Evolutionary conservation across 2,329 filamentous ascomycete genomes (phyloP), one percentile per base, ranked within the genome.

Genomic region (Ascochyta viciae-villosae): DNA sequence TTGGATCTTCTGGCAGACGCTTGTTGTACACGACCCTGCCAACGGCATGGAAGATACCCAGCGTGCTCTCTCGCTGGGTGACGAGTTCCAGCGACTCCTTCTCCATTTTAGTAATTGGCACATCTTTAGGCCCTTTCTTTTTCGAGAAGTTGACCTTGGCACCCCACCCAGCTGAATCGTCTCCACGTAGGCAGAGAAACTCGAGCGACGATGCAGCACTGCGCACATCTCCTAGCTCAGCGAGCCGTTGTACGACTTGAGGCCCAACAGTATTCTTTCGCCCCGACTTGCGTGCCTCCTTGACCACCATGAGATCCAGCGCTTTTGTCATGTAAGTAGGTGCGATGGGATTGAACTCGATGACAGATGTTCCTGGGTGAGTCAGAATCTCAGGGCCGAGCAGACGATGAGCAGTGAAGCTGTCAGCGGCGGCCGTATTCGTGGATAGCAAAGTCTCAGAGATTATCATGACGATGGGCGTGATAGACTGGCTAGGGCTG

Each of bases 11-110:
- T 4, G 75, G 72, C 26, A 89, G 84, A 41, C 95, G 85, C 74
- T 97, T 99, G 79, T 99, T 99, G 79, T 98, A 96, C 0, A 98
- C 88, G 2, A 99, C 91, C 72, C 95, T 97, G 3, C 94, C 95
- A 12, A 98, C 90, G 0, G 95, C 92, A 74, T 99, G 95, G 70
- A 99, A 99, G 46, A 99, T 92, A 1, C 94, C 95, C 3, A 99
- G 81, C 60, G 89, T 96, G 15, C 90, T 89, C 77, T 98, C 95
- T 52, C 95, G 86, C 68, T 93, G 91, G 0, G 90, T 92, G 22
- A 98, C 85, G 56, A 95, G 80, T 68, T 92, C 87, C 9, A 98
- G 76, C 5, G 87, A 93, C 60, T 96, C 89, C 55, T 85, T 81
- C 74, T 98, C 95, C 68, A 89, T 88, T 58, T 85, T 84, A 0